Conservation (phyloP, 257 asterid genomes). For the Anisodus acutangulus region DNA sequence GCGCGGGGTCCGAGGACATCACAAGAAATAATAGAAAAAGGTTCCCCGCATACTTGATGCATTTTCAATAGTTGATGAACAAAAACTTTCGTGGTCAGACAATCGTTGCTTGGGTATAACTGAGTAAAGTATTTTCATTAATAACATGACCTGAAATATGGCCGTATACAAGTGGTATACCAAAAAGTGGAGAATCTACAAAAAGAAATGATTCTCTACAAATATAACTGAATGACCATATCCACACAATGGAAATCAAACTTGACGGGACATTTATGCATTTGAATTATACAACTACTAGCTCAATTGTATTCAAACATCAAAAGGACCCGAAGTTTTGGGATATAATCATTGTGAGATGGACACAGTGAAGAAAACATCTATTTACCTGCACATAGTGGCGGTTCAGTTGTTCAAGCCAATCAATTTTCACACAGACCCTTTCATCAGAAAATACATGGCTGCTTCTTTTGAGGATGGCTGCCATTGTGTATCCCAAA, state of each 20-base stretch:
- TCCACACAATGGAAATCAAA: conserved; percentile 18
- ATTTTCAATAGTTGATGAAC: not conserved
- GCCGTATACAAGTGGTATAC: too few species aligned
- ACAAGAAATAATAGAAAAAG: not conserved
- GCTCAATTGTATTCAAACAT: not conserved
- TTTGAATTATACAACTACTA: not conserved
- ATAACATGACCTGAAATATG: too few species aligned
- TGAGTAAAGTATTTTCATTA: not conserved
- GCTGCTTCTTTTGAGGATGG: conserved; percentile 95
- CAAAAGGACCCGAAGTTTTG: not conserved
- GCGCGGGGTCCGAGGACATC: not conserved
- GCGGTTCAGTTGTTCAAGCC: conserved; percentile 93
- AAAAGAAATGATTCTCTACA: too few species aligned
- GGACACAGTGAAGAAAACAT: not conserved
- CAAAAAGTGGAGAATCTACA: too few species aligned
- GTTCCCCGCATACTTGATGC: not conserved
- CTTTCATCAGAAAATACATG: conserved; percentile 79
- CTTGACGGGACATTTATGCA: not conserved
- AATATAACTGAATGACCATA: not conserved
- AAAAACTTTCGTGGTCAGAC: not conserved
- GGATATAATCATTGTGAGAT: not conserved
- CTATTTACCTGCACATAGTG: conserved; percentile 80
- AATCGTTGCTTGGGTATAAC: conserved; percentile 3
- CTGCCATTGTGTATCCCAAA: conserved; percentile 94
- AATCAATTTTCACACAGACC: conserved; percentile 89